These are phyloP conservation scores for Capsicum chinense DNA, from an alignment of 257 asterid genomes.

Conservation along the genomic window DNA sequence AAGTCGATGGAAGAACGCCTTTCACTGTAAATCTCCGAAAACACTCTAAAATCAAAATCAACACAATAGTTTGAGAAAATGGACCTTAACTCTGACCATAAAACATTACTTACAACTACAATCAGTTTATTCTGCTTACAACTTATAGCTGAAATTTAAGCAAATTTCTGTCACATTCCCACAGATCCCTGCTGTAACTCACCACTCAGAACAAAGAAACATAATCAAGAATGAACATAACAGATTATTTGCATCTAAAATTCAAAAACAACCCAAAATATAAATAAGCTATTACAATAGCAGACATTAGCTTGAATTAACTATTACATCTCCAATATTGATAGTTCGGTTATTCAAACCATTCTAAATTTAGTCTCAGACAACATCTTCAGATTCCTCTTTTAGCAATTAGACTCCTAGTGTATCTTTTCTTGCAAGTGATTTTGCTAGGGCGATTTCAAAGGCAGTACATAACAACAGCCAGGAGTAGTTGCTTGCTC, in stretches of 20 bases:
- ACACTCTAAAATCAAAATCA: too few species aligned
- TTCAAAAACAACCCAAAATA: not conserved
- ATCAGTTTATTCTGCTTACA: too few species aligned
- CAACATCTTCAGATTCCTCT: not conserved
- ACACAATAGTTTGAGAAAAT: not conserved
- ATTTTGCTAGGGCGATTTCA: not conserved
- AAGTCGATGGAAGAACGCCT: too few species aligned
- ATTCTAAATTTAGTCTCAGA: conserved; percentile 1
- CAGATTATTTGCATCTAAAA: too few species aligned
- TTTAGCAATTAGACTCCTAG: not conserved
- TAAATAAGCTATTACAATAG: not conserved
- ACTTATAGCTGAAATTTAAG: too few species aligned
- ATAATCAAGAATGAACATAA: too few species aligned
- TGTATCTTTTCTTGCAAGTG: not conserved
- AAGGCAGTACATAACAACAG: not conserved
- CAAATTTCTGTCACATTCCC: too few species aligned
- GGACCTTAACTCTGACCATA: too few species aligned
- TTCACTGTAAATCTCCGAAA: too few species aligned
- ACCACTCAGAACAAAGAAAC: too few species aligned
- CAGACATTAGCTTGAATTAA: not conserved
- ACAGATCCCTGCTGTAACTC: too few species aligned
- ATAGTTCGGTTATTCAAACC: not conserved
- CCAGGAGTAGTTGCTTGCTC: not conserved
- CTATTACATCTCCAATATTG: conserved; percentile 14
- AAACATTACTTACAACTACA: too few species aligned